Evolutionary conservation across 176 grass and related monocot genomes (phyloP).

Genomic region (Carex scoparia): DNA sequence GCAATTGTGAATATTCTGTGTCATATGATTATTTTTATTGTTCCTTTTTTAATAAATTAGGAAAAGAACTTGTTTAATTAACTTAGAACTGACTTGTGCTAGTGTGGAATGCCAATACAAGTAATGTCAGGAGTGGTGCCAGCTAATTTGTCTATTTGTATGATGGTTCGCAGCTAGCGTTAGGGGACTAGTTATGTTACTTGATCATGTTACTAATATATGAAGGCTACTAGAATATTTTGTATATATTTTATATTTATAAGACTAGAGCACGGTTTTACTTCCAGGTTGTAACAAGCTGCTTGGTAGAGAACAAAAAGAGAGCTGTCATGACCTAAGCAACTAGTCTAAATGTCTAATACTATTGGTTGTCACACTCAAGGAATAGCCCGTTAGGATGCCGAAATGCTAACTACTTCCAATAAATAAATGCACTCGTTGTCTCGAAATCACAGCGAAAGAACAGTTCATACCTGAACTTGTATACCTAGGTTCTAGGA

Average conservation of each 20-base stretch:
- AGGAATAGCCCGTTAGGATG: slow-evolving; percentile 49
- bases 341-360: neutral
- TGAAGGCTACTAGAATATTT: neutral
- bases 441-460: neutral
- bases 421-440: slow-evolving; percentile 3
- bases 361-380: slow-evolving; percentile 42
- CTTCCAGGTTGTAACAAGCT: slow-evolving; percentile 22
- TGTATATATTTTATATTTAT: neutral
- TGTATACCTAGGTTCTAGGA: neutral
- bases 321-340: slow-evolving; percentile 25
- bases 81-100: neutral
- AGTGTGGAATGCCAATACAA: neutral
- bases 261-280: neutral
- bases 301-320: slow-evolving; percentile 7
- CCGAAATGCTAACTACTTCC: slow-evolving; percentile 48
- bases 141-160: neutral
- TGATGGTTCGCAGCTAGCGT: neutral
- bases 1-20: neutral
- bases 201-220: neutral
- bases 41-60: neutral
- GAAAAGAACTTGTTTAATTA: neutral
- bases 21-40: slow-evolving; percentile 2
- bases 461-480: neutral
- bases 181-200: slow-evolving; percentile 5
- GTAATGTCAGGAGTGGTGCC: neutral